phyloP scores from a whole-genome alignment of 2,329 filamentous ascomycete species.

The Nemania sp. region DNA sequence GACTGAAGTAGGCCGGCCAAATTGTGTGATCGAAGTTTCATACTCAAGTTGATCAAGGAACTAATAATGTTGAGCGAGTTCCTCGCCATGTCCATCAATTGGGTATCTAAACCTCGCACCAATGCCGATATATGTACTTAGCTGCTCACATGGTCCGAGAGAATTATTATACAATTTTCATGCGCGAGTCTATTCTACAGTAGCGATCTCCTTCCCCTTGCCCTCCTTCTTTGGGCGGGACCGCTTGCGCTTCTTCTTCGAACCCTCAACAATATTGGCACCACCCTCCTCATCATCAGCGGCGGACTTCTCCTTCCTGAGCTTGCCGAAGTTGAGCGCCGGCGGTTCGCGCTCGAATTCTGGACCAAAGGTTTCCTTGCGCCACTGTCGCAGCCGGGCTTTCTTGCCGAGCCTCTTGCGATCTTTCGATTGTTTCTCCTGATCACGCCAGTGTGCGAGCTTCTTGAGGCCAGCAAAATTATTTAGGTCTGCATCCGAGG shows the following conservation, averaged over 20 bases:
- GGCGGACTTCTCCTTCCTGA: slow-evolving; percentile 29
- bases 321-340: slow-evolving; percentile 58
- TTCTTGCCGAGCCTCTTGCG: slow-evolving; percentile 91
- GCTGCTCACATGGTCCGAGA: neutral
- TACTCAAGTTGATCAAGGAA: neutral
- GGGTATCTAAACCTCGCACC: slow-evolving; percentile 9
- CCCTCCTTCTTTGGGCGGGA: slow-evolving; percentile 34
- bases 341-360: slow-evolving; percentile 61
- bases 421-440: slow-evolving; percentile 86
- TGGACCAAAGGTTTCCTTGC: slow-evolving; percentile 63
- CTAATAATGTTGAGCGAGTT: neutral
- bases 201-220: slow-evolving; percentile 20
- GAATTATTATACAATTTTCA: slow-evolving; percentile 9
- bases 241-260: slow-evolving; percentile 42
- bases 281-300: slow-evolving; percentile 22
- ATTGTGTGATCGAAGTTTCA: too few species aligned
- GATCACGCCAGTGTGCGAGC: slow-evolving; percentile 84
- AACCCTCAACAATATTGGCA: slow-evolving; percentile 42
- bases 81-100: neutral
- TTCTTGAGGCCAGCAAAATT: slow-evolving; percentile 94
- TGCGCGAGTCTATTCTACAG: slow-evolving; percentile 5
- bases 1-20: too few species aligned
- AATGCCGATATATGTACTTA: neutral
- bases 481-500: slow-evolving; percentile 84
- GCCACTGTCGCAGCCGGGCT: slow-evolving; percentile 85